These are phyloP conservation scores for Dovyalis caffra DNA, from an alignment of 345 rosid genomes.

Conservation along the genomic window DNA sequence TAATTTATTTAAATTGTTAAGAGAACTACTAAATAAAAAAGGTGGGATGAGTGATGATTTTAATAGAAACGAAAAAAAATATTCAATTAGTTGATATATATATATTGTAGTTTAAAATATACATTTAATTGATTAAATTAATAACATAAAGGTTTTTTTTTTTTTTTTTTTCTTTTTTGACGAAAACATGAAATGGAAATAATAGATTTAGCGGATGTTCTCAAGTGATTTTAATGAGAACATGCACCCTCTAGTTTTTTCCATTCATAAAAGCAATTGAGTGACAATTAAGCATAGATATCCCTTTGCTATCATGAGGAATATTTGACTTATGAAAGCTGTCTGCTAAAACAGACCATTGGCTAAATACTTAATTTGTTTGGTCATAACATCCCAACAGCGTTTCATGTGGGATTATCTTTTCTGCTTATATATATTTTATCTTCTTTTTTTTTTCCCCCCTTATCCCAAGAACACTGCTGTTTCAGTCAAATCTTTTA, in stretches of 20 bases:
- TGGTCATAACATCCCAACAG: neutral
- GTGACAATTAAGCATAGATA: neutral
- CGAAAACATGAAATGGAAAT: no score
- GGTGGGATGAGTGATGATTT: no score
- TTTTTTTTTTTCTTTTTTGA: no score
- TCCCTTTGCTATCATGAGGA: neutral
- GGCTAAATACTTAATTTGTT: neutral
- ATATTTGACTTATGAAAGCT: neutral
- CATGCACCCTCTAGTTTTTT: neutral
- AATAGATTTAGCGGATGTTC: no score
- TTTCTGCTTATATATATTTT: neutral
- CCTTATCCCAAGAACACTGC: neutral
- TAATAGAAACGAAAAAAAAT: no score
- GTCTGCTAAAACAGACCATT: neutral
- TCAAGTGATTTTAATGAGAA: neutral
- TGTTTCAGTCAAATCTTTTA: neutral
- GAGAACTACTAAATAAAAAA: no score
- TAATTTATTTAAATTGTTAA: no score
- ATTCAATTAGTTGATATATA: no score
- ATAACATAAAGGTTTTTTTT: no score
- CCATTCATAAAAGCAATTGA: neutral
- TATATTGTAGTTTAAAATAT: no score
- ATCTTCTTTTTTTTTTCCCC: neutral
- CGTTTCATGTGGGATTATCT: neutral
- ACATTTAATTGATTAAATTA: no score